Evolutionary conservation across 345 rosid species (phyloP), one percentile per base, ranked within the genome.

Genomic region (Salix purpurea): DNA sequence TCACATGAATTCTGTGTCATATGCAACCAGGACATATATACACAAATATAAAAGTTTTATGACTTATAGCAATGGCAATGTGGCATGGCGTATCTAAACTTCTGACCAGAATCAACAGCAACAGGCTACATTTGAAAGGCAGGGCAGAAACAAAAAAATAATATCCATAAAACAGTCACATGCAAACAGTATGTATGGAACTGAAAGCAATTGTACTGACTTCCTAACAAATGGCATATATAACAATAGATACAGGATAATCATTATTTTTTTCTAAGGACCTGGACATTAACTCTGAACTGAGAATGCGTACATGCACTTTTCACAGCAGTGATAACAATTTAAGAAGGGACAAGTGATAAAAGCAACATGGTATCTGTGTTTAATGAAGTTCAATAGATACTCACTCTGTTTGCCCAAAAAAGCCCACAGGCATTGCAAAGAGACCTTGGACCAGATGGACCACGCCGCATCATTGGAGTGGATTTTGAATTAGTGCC

Each of bases 391-490:
- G 39, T 72, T 21, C 34, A 58, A 12, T 34, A 67, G 58, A 67
- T 56, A 78, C 81, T 54, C 7, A 95, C 99, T 93, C 92, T 91
- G 78, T 88, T 91, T 48, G 94, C 91, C 98, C 98, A 95, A 80
- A 90, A 91, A 23, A 95, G 97, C 46, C 99, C 99, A 83, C 98
- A 95, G 23, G 99, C 99, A 90, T 95, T 95, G 91, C 99, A 95
- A 72, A 95, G 94, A 72, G 99, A 88, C 82, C 98, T 90, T 48
- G 96, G 98, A 70, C 99, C 99, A 65, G 92, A 81, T 69, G 98
- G 99, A 74, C 99, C 99, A 36, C 98, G 98, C 62, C 98, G 93
- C 99, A 95, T 95, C 99, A 95, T 95, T 19, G 99, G 99, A 62
- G 99, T 95, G 62, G 85, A 83, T 76, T 87, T 91, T 60, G 97